Conservation (phyloP, 768 basidiomycete genomes). For the Suillus discolor region DNA sequence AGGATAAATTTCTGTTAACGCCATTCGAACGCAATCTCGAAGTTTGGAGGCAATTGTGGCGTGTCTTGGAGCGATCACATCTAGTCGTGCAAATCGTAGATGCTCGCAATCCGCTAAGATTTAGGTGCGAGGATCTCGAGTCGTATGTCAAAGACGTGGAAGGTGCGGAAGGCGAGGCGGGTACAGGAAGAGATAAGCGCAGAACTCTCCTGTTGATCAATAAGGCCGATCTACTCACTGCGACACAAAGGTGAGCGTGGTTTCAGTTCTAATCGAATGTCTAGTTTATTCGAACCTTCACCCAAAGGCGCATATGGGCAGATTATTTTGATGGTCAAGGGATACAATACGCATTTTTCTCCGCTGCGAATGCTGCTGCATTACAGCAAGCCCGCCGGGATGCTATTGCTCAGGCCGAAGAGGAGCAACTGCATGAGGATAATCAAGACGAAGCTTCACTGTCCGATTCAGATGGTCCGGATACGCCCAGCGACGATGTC, state of each 20-base stretch:
- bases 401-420: conserved; percentile 34
- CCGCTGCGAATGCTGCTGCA: conserved; percentile 85
- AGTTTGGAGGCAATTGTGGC: conserved; percentile 98
- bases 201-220: conserved; percentile 87
- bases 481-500: conserved; percentile 28
- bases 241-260: conserved; percentile 71
- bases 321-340: conserved; percentile 82
- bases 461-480: conserved; percentile 33
- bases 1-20: conserved; percentile 85
- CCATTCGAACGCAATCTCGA: conserved; percentile 98
- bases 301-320: conserved; percentile 78
- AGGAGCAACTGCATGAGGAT: conserved; percentile 9
- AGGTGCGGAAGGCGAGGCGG: conserved; percentile 77
- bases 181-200: conserved; percentile 73
- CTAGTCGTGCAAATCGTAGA: conserved; percentile 96
- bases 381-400: conserved; percentile 75
- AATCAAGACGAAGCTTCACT: conserved; percentile 7
- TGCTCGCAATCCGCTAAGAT: conserved; percentile 89
- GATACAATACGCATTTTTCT: conserved; percentile 88
- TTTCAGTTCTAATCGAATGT: neutral
- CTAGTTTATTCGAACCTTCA: neutral
- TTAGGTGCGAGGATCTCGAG: conserved; percentile 92
- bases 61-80: conserved; percentile 93
- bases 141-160: conserved; percentile 84
- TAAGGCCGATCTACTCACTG: conserved; percentile 91